Base-by-base conservation (phyloP, 1,139 yeast genomes). In the Trichomonascaceae sp. region DNA sequence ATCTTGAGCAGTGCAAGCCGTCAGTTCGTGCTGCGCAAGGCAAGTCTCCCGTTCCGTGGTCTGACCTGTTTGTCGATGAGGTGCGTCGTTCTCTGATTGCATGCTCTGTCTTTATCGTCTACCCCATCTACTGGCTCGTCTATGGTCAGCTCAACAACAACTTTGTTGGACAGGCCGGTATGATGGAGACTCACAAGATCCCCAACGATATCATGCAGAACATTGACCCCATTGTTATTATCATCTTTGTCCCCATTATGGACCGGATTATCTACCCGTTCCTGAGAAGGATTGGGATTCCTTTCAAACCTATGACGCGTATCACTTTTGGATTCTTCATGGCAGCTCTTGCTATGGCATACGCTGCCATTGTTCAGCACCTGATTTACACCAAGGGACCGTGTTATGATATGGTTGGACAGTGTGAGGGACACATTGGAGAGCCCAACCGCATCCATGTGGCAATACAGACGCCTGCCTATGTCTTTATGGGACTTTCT, bases 331-430 rank as follows among this genome's bases (percentile, higher is more conserved):
- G 96, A 9, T 84, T 84, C 62, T 57, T 76, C 56, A 64, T 80
- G 38, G 85, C 77, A 35, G 57, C 85, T 4, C 49, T 67, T 28
- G 69, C 93, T 27, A 78, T 80, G 76, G 69, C 74, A 25, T 74
- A 78, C 51, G 92, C 93, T 36, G 89, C 93, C 13, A 75, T 80
- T 29, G 67, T 81, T 44, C 95, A 85, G 60, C 72, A 74, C 51
- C 64, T 63, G 51, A 75, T 85, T 43, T 84, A 84, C 61, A 53
- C 59, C 32, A 64, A 80, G 5, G 84, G 84, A 16, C 89, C 92
- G 39, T 82, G 93, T 67, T 82, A 74, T 46, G 71, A 74, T 41
- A 44, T 50, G 36, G 87, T 92, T 29, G 52, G 48, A 14, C 49
- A 41, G 46, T 65, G 62, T 46, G 46, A 38, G 42, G 57, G 51